Evolutionary conservation across 2,329 filamentous ascomycete species (phyloP).

Genomic region (Plectosphaerella plurivora): DNA sequence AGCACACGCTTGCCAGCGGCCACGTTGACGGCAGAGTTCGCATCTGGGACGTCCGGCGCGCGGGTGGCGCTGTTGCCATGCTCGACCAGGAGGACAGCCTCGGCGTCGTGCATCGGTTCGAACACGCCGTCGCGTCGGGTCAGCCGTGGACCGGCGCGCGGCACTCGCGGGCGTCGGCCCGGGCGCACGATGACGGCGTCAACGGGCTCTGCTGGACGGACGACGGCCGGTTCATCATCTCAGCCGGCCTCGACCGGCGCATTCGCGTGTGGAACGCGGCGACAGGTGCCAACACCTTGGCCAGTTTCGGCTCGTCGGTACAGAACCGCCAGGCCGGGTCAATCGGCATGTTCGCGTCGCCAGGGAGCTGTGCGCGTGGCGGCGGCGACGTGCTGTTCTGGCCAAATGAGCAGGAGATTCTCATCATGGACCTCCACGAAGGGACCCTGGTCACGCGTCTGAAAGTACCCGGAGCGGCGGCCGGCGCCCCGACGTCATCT

Average conservation of each 20-base stretch:
- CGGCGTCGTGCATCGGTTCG: constrained; percentile 50
- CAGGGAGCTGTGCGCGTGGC: constrained; percentile 50
- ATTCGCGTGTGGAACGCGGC: constrained; percentile 83
- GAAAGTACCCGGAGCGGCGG: constrained; percentile 55
- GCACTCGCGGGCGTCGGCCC: constrained; percentile 44
- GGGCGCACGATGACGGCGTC: constrained; percentile 75
- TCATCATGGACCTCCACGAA: constrained; percentile 74
- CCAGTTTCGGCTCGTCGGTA: constrained; percentile 79
- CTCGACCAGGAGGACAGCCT: constrained; percentile 81
- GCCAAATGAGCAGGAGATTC: constrained; percentile 76
- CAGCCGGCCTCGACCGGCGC: constrained; percentile 75
- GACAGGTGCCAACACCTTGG: constrained; percentile 80
- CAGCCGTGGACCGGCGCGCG: constrained; percentile 19
- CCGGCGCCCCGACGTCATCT: constrained; percentile 35
- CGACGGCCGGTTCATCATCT: constrained; percentile 71
- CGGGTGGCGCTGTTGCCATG: constrained; percentile 69
- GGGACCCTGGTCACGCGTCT: constrained; percentile 70
- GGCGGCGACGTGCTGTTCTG: constrained; percentile 69
- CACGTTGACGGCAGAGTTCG: constrained; percentile 80
- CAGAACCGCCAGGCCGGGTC: constrained; percentile 66
- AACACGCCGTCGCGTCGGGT: constrained; percentile 24
- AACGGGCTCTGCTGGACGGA: constrained; percentile 85
- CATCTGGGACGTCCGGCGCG: constrained; percentile 82
- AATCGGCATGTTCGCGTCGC: constrained; percentile 58
- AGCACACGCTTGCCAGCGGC: constrained; percentile 77